Evolutionary conservation across 768 basidiomycete genomes (phyloP).

Genomic region (Hypsizygus marmoreus): DNA sequence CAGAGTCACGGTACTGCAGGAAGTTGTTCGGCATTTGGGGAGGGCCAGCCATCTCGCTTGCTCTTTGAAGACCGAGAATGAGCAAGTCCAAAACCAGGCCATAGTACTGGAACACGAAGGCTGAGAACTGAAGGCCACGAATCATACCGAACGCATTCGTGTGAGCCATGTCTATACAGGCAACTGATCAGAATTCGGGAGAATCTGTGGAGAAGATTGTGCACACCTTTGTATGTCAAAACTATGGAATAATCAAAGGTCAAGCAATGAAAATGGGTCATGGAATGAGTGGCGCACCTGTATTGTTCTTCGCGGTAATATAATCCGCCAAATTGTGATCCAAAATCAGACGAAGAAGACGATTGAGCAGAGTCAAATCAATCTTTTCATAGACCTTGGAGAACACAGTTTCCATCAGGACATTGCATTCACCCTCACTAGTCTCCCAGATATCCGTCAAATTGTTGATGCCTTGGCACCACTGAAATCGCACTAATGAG

Average conservation of each 20-base stretch:
- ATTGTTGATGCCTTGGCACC: conserved; percentile 99
- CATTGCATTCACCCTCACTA: conserved; percentile 95
- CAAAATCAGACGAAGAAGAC: conserved; percentile 91
- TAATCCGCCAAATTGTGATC: conserved; percentile 99
- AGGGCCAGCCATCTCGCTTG: conserved; percentile 98
- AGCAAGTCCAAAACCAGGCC: conserved; percentile 94
- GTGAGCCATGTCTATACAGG: conserved; percentile 81
- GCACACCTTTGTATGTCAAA: conserved; percentile 80
- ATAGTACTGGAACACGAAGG: conserved; percentile 99
- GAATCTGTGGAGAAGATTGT: not conserved
- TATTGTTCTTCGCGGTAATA: conserved; percentile 99
- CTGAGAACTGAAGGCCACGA: conserved; percentile 96
- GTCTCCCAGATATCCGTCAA: conserved; percentile 99
- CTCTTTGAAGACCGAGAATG: conserved; percentile 95
- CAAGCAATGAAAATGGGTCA: not conserved
- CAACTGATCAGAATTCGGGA: conserved; percentile 9
- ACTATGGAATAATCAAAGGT: conserved; percentile 38
- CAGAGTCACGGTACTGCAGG: conserved; percentile 93
- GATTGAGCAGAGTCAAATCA: conserved; percentile 93
- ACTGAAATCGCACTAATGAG: conserved; percentile 36
- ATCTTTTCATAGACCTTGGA: conserved; percentile 99
- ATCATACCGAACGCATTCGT: conserved; percentile 97
- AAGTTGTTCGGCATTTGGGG: conserved; percentile 98
- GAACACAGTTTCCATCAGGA: conserved; percentile 98
- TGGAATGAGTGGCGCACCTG: conserved; percentile 40